Conservation (phyloP, 768 basidiomycete genomes). For the Trametes punicea region DNA sequence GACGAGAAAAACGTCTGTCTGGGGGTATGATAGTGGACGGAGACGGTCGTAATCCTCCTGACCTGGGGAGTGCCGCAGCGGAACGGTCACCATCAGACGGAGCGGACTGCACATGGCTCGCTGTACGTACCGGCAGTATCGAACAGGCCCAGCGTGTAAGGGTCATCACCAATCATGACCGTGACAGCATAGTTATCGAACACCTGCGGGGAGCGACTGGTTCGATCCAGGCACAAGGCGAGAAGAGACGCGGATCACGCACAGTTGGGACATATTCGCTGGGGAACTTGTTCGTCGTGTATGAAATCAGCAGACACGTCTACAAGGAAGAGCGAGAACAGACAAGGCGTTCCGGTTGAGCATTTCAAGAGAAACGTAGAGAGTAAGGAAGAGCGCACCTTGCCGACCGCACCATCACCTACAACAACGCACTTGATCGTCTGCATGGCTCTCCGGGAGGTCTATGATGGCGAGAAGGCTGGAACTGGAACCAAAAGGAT, state of each 20-base stretch:
- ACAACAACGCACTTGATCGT: conserved; percentile 98
- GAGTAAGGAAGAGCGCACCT: conserved; percentile 55
- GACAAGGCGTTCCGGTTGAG: conserved; percentile 3
- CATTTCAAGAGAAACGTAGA: not conserved
- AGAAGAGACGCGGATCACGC: conserved; percentile 35
- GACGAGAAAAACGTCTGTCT: conserved; percentile 99
- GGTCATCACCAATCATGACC: conserved; percentile 99
- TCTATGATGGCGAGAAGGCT: conserved; percentile 20
- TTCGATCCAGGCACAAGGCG: not conserved
- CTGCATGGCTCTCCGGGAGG: conserved; percentile 57
- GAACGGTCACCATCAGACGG: conserved; percentile 12
- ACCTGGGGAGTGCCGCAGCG: conserved; percentile 42
- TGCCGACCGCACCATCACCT: conserved; percentile 97
- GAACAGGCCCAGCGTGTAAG: conserved; percentile 96
- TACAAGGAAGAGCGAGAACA: conserved; percentile 30
- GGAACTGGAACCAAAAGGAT: not conserved
- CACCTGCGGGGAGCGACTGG: conserved; percentile 48
- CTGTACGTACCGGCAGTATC: conserved; percentile 88
- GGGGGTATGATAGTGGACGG: conserved; percentile 97
- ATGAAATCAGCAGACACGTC: conserved; percentile 96
- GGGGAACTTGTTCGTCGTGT: conserved; percentile 97
- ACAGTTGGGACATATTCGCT: conserved; percentile 99
- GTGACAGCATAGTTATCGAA: conserved; percentile 99
- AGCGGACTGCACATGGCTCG: not conserved
- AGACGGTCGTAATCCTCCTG: conserved; percentile 99